Evolutionary conservation across 192 early-diverging fungal species (phyloP).

Genomic region (Gigaspora rosea): DNA sequence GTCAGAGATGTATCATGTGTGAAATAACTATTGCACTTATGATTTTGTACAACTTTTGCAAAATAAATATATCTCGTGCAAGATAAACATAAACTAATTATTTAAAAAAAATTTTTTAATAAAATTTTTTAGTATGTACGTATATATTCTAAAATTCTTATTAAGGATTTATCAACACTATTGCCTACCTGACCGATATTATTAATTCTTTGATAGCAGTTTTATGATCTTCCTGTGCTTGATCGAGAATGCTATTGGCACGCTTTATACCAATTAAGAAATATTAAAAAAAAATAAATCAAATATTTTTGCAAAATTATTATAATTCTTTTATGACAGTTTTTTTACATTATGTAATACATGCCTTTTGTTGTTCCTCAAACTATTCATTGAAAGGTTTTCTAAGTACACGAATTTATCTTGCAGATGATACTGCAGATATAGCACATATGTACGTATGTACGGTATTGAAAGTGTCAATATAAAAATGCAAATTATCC

Average conservation of each 20-base stretch:
- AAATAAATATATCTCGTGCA: too few species aligned
- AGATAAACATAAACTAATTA: too few species aligned
- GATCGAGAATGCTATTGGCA: conserved; percentile 77
- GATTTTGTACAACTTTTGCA: too few species aligned
- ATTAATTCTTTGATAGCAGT: conserved; percentile 85
- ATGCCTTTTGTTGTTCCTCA: conserved; percentile 53
- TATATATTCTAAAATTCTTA: too few species aligned
- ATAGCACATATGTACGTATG: too few species aligned
- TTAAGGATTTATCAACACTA: conserved; percentile 86
- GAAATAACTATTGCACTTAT: too few species aligned
- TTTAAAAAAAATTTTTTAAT: too few species aligned
- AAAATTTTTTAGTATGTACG: too few species aligned
- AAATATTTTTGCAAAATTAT: background rate
- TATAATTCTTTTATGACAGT: background rate
- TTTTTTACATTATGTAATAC: background rate
- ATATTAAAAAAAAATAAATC: conserved; percentile 15
- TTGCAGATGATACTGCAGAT: too few species aligned
- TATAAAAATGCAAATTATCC: too few species aligned
- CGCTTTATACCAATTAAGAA: conserved; percentile 49
- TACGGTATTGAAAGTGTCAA: too few species aligned
- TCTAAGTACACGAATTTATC: conserved; percentile 71
- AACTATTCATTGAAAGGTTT: conserved; percentile 84
- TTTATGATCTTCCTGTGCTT: conserved; percentile 92
- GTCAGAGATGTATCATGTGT: too few species aligned
- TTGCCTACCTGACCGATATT: conserved; percentile 92